Conservation (phyloP, 768 basidiomycete species). For the Termitomyces sp. region DNA sequence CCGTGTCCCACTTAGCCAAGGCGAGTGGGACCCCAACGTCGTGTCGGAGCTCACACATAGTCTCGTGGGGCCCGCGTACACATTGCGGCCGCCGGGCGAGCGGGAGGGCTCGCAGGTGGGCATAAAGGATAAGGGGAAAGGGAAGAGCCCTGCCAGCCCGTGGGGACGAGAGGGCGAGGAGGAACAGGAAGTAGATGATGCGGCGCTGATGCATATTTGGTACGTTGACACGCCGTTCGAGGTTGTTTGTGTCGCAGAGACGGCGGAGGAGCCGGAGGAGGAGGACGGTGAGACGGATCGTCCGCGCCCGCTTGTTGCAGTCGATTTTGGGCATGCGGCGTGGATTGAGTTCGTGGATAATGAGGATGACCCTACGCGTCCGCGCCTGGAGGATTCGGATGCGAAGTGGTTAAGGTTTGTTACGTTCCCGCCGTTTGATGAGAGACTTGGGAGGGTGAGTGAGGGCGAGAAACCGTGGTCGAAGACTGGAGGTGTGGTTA, state of each 20-base stretch:
- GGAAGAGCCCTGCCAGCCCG: constrained; percentile 5
- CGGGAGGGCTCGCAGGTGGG: background rate
- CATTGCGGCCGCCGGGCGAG: background rate
- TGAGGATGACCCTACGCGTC: constrained; percentile 19
- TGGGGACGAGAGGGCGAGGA: constrained; percentile 14
- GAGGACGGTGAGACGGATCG: constrained; percentile 37
- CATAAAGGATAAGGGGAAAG: background rate
- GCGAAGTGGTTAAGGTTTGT: constrained; percentile 64
- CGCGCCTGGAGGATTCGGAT: constrained; percentile 23
- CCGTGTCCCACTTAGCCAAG: constrained; percentile 51
- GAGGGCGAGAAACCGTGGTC: constrained; percentile 21
- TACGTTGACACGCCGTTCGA: constrained; percentile 71
- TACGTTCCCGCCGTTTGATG: constrained; percentile 58
- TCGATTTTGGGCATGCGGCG: constrained; percentile 86
- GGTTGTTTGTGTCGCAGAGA: constrained; percentile 62
- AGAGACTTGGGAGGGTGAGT: constrained; percentile 19
- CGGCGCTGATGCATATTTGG: constrained; percentile 65
- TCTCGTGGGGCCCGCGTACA: constrained; percentile 6
- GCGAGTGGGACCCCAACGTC: constrained; percentile 21
- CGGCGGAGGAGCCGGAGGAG: constrained; percentile 23
- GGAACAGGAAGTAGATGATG: constrained; percentile 29
- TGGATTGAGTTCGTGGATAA: constrained; percentile 63
- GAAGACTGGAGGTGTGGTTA: constrained; percentile 40
- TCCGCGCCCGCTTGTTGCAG: constrained; percentile 69
- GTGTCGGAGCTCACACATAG: constrained; percentile 8